A percentile compares a stretch with the other conserved stretches of the same genome.
Evolutionary conservation across 1,284 basidiomycete genomes (phyloP).

Genomic region (Afroboletus lepidellus): DNA sequence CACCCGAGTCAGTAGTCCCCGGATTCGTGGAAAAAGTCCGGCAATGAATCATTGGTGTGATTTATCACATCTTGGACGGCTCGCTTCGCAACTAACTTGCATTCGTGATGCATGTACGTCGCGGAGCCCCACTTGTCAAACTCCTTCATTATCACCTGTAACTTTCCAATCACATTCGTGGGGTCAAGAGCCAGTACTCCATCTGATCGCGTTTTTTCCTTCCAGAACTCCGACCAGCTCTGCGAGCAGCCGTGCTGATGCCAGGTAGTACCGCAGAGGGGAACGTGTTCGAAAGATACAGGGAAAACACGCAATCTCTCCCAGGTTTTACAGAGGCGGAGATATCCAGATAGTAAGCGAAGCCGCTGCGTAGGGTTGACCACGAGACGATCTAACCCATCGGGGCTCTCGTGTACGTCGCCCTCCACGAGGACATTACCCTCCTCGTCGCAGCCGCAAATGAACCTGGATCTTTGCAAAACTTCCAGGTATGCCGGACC

Average conservation of each 20-base stretch:
- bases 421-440: slow-evolving; percentile 25
- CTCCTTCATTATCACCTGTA: slow-evolving; percentile 57
- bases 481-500: slow-evolving; percentile 69
- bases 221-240: slow-evolving; percentile 68
- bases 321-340: slow-evolving; percentile 62
- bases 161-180: slow-evolving; percentile 61
- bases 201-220: slow-evolving; percentile 62
- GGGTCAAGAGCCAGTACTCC: slow-evolving; percentile 52
- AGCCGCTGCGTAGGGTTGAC: slow-evolving; percentile 56
- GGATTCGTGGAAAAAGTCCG: slow-evolving; percentile 53
- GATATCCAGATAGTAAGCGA: slow-evolving; percentile 62
- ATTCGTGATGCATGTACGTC: slow-evolving; percentile 73
- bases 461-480: slow-evolving; percentile 56
- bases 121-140: slow-evolving; percentile 66
- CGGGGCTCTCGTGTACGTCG: slow-evolving; percentile 32
- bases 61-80: slow-evolving; percentile 53
- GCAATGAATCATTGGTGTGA: slow-evolving; percentile 51
- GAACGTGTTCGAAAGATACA: slow-evolving; percentile 56
- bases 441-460: slow-evolving; percentile 28
- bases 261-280: slow-evolving; percentile 62
- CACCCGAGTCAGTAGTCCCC: slow-evolving; percentile 35
- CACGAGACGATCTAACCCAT: slow-evolving; percentile 43
- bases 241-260: slow-evolving; percentile 65
- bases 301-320: slow-evolving; percentile 55
- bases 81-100: slow-evolving; percentile 53